Evolutionary conservation across 2,329 filamentous ascomycete species (phyloP).

Genomic region (Diaporthe sp.): DNA sequence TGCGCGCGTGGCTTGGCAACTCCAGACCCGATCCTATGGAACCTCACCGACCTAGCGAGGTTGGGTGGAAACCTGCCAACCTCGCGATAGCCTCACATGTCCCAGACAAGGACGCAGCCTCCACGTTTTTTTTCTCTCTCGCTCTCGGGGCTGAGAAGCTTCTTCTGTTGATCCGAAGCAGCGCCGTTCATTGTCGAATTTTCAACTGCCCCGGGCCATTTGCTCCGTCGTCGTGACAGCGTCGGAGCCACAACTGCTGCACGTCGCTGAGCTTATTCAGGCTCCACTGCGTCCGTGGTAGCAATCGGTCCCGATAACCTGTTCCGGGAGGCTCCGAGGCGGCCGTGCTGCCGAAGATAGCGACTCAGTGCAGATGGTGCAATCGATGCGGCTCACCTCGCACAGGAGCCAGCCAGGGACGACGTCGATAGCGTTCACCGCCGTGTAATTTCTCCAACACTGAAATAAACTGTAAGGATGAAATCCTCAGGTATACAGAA

Average conservation of each 20-base stretch:
- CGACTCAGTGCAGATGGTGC: slow-evolving; percentile 15
- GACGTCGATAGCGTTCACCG: not conserved
- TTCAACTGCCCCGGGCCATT: slow-evolving; percentile 10
- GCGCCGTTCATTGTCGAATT: slow-evolving; percentile 8
- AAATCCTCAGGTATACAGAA: slow-evolving; percentile 9
- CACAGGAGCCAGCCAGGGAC: not conserved
- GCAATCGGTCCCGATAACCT: slow-evolving; percentile 28
- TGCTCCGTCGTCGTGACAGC: slow-evolving; percentile 23
- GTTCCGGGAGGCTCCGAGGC: slow-evolving; percentile 23
- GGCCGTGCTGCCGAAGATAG: slow-evolving; percentile 25
- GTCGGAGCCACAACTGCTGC: slow-evolving; percentile 13
- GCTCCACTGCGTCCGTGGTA: slow-evolving; percentile 20
- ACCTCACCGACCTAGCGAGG: slow-evolving; percentile 19
- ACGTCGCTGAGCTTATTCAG: slow-evolving; percentile 25
- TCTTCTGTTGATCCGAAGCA: not conserved
- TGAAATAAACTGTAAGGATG: slow-evolving; percentile 2
- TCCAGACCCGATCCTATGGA: slow-evolving; percentile 30
- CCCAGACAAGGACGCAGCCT: not conserved
- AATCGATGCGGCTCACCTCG: slow-evolving; percentile 10
- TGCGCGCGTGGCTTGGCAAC: slow-evolving; percentile 27
- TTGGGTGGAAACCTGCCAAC: slow-evolving; percentile 14
- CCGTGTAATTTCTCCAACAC: not conserved
- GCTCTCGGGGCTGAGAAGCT: not conserved
- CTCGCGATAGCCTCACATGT: slow-evolving; percentile 30
- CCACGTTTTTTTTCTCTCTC: not conserved